Base-by-base conservation (phyloP, 2,329 filamentous ascomycete genomes). In the Tolypocladium ophioglossoides region DNA sequence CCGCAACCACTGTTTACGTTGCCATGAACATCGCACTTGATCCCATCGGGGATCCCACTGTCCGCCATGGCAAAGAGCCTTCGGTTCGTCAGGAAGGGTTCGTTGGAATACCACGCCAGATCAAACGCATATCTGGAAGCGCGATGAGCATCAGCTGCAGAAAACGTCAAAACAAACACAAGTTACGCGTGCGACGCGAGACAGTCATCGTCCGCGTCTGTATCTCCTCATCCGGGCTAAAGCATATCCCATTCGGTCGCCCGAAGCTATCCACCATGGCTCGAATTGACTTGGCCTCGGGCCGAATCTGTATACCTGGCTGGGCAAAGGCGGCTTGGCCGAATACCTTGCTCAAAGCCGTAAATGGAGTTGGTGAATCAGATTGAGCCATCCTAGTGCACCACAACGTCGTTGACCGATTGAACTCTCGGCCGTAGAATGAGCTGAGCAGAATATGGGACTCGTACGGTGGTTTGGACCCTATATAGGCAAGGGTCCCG, bases 291-390 rank as follows among this genome's bases (percentile, higher is more conserved):
- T 67, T 68, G 18, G 62, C 72, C 0, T 58, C 52, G 0, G 74
- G 39, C 75, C 69, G 51, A 72, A 77, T 12, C 76, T 68, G 60
- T 79, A 79, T 3, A 79, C 75, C 54, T 75, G 73, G 51, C 66
- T 70, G 0, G 76, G 76, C 11, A 79, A 54, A 41, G 65, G 63
- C 1, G 76, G 74, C 11, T 63, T 61, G 70, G 72, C 11, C 76
- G 68, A 58, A 76, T 74, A 11, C 73, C 69, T 57, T 78, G 75
- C 54, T 76, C 70, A 30, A 65, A 71, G 10, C 76, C 77, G 60
- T 79, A 78, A 10, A 68, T 64, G 0, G 75, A 73, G 58, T 78
- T 76, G 0, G 75, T 78, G 59, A 78, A 78, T 74, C 75, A 78
- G 27, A 79, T 68, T 7, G 65, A 66, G 4, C 73, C 72, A 54